A percentile compares a stretch with the other conserved stretches of the same genome.
Conservation (phyloP, 495 filamentous ascomycete genomes). For the Venustampulla echinocandica region DNA sequence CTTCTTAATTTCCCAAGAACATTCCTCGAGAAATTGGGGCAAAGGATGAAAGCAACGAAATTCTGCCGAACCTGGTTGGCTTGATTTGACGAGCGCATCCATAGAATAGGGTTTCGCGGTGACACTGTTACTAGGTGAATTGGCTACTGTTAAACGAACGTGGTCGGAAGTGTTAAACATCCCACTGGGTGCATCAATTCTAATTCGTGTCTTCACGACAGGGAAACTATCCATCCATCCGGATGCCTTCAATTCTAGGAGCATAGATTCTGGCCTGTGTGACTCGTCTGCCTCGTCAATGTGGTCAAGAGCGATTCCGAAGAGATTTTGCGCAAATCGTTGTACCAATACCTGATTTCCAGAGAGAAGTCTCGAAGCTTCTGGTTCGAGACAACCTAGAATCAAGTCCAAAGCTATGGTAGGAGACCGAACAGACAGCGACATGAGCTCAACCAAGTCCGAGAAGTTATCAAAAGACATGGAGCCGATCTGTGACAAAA, state of each 20-base stretch:
- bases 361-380: slow-evolving; percentile 29
- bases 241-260: slow-evolving; percentile 24
- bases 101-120: slow-evolving; percentile 27
- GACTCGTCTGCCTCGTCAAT: slow-evolving; percentile 35
- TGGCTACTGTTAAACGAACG: slow-evolving; percentile 32
- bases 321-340: slow-evolving; percentile 30
- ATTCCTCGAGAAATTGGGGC: slow-evolving; percentile 32
- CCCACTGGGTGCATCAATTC: slow-evolving; percentile 33
- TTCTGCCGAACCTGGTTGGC: slow-evolving; percentile 28
- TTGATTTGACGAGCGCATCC: slow-evolving; percentile 31
- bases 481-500: slow-evolving; percentile 25
- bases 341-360: slow-evolving; percentile 24
- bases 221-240: slow-evolving; percentile 17
- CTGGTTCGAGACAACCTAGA: slow-evolving; percentile 33
- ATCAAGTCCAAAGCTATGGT: slow-evolving; percentile 38
- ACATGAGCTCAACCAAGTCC: slow-evolving; percentile 31
- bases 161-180: slow-evolving; percentile 30
- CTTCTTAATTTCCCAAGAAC: slow-evolving; percentile 35
- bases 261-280: slow-evolving; percentile 23
- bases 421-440: slow-evolving; percentile 32
- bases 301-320: slow-evolving; percentile 42
- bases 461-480: slow-evolving; percentile 26
- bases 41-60: slow-evolving; percentile 37
- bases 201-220: slow-evolving; percentile 27
- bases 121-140: slow-evolving; percentile 28